phyloP scores from a whole-genome alignment of 2,329 filamentous ascomycete species.

The Fusarium algeriense region DNA sequence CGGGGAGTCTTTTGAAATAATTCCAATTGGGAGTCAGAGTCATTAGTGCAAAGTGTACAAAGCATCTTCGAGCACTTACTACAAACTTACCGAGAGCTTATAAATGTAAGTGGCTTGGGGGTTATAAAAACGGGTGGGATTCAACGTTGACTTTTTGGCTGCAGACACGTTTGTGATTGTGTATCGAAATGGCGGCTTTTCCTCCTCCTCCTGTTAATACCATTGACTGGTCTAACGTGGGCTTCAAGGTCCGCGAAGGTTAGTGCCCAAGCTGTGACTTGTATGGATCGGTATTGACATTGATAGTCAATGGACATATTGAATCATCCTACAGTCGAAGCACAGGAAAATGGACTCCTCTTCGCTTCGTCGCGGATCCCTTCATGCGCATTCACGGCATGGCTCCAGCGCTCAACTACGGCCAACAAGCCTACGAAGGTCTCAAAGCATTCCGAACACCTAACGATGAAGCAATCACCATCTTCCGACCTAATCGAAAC shows the following conservation, averaged over 20 bases:
- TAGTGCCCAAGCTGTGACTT: background rate
- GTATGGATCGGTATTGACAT: background rate
- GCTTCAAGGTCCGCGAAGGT: slow-evolving; percentile 94
- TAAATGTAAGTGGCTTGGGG: slow-evolving; percentile 14
- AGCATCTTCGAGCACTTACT: slow-evolving; percentile 9
- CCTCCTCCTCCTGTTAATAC: slow-evolving; percentile 82
- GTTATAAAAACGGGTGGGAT: background rate
- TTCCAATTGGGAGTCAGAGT: slow-evolving; percentile 17
- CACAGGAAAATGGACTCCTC: slow-evolving; percentile 81
- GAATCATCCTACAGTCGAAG: slow-evolving; percentile 84
- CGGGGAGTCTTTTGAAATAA: slow-evolving; percentile 3
- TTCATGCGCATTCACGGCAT: slow-evolving; percentile 93
- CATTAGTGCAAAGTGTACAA: background rate
- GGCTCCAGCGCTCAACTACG: slow-evolving; percentile 95
- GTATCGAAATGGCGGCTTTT: slow-evolving; percentile 64
- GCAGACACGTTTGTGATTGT: background rate
- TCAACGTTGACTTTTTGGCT: slow-evolving; percentile 6
- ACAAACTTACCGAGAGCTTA: slow-evolving; percentile 12
- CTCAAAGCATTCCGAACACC: slow-evolving; percentile 93
- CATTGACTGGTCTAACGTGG: slow-evolving; percentile 94
- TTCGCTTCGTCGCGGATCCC: slow-evolving; percentile 84
- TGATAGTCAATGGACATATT: slow-evolving; percentile 89
- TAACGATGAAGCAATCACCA: slow-evolving; percentile 75
- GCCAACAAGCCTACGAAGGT: slow-evolving; percentile 98
- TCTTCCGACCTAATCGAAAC: slow-evolving; percentile 91